Percentiles rank a stretch among this genome's conserved stretches.
These are phyloP conservation scores for Loxodes magnus DNA, from an alignment of 73 alveolate genomes.

Conservation along the genomic window DNA sequence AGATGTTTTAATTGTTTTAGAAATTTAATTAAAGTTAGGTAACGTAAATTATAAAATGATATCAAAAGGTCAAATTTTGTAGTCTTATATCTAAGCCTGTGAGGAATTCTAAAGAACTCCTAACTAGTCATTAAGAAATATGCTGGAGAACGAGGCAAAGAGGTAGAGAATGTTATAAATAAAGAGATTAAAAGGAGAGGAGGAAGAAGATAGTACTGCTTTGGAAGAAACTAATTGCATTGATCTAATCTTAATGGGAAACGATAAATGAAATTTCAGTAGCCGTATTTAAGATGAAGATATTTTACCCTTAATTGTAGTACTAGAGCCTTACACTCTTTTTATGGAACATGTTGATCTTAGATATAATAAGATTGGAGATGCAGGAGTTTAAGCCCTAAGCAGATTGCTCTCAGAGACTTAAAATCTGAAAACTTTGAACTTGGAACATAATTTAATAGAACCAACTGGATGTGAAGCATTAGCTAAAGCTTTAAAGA, in stretches of 20 bases:
- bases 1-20: too few relatives aligned
- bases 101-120: too few relatives aligned
- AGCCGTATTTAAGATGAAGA: constrained; percentile 49
- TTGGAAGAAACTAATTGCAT: constrained; percentile 40
- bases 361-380: constrained; percentile 73
- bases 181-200: constrained; percentile 8
- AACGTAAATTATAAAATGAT: too few relatives aligned
- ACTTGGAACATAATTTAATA: constrained; percentile 84
- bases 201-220: not conserved
- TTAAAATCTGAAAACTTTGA: constrained; percentile 72
- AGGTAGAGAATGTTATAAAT: too few relatives aligned
- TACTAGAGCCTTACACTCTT: constrained; percentile 62
- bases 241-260: constrained; percentile 66
- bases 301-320: constrained; percentile 40
- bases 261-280: constrained; percentile 58
- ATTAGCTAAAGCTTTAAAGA: constrained; percentile 74
- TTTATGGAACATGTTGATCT: constrained; percentile 80
- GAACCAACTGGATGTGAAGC: constrained; percentile 81
- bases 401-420: constrained; percentile 65
- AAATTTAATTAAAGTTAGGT: too few relatives aligned
- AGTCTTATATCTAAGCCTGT: too few relatives aligned
- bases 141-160: too few relatives aligned
- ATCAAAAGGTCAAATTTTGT: too few relatives aligned
- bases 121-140: too few relatives aligned
- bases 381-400: constrained; percentile 83